Evolutionary conservation across 2,329 filamentous ascomycete species (phyloP).

Genomic region (Acrocalymma vagum): DNA sequence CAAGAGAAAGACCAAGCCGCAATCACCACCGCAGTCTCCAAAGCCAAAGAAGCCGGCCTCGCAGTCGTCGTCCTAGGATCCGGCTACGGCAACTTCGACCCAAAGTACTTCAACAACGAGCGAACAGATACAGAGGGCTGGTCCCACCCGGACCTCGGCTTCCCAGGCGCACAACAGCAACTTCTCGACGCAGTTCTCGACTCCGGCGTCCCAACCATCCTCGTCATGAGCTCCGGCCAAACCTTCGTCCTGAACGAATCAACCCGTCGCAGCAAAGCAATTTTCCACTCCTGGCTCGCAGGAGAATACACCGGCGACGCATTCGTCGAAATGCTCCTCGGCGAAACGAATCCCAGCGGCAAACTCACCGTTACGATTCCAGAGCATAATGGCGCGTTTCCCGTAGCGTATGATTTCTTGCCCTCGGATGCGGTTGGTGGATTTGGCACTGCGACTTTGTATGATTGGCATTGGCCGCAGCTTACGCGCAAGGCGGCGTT

Average conservation of each 20-base stretch:
- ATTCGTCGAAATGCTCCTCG: slow-evolving; percentile 15
- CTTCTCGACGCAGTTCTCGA: slow-evolving; percentile 45
- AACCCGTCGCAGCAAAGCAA: slow-evolving; percentile 16
- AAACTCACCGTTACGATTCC: slow-evolving; percentile 18
- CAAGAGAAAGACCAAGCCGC: too few species aligned
- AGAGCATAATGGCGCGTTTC: neutral
- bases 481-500: neutral
- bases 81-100: neutral
- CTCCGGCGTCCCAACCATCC: slow-evolving; percentile 37
- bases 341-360: slow-evolving; percentile 15
- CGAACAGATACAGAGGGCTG: slow-evolving; percentile 43
- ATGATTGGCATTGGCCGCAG: neutral
- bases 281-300: slow-evolving; percentile 5
- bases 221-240: slow-evolving; percentile 42
- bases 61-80: slow-evolving; percentile 8
- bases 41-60: slow-evolving; percentile 2
- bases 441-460: too few species aligned
- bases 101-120: too few species aligned
- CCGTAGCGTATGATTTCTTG: neutral
- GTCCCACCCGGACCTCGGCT: slow-evolving; percentile 40
- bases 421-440: neutral
- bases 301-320: slow-evolving; percentile 11
- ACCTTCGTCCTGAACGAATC: slow-evolving; percentile 39
- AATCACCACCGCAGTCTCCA: slow-evolving; percentile 1
- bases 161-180: slow-evolving; percentile 45